Evolutionary conservation across 306 rosid genomes (phyloP).

Genomic region (Prunus fruticosa): DNA sequence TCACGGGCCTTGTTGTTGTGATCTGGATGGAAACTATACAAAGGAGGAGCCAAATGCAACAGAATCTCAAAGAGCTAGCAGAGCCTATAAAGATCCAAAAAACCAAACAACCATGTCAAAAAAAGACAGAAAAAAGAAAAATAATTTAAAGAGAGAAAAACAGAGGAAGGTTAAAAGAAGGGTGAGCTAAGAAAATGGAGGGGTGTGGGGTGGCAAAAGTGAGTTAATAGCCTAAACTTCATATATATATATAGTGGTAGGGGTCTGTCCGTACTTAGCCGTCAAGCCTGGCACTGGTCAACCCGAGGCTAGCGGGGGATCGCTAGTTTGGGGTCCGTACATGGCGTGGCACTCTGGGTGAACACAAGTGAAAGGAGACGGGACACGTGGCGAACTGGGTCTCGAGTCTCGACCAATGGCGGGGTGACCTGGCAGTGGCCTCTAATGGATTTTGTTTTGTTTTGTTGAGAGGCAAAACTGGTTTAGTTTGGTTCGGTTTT

Average conservation of each 20-base stretch:
- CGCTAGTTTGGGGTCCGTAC: constrained; percentile 21
- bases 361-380: background rate
- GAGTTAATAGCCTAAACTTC: background rate
- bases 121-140: constrained; percentile 2
- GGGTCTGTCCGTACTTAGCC: constrained; percentile 28
- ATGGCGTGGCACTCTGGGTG: background rate
- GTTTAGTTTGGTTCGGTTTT: background rate
- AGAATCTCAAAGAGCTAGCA: background rate
- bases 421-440: background rate
- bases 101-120: constrained; percentile 17
- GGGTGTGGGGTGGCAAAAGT: constrained; percentile 23
- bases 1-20: background rate
- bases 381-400: constrained; percentile 19
- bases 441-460: background rate
- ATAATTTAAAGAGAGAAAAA: constrained; percentile 15
- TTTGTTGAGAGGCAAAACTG: background rate
- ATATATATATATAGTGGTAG: background rate
- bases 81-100: background rate
- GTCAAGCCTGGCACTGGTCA: constrained; percentile 48
- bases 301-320: constrained; percentile 49
- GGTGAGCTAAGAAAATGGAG: constrained; percentile 33
- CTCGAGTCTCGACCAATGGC: background rate
- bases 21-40: constrained; percentile 9
- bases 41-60: constrained; percentile 10
- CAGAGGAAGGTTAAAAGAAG: background rate